phyloP scores from a whole-genome alignment of 768 basidiomycete genomes.

The Clavulina sp. region DNA sequence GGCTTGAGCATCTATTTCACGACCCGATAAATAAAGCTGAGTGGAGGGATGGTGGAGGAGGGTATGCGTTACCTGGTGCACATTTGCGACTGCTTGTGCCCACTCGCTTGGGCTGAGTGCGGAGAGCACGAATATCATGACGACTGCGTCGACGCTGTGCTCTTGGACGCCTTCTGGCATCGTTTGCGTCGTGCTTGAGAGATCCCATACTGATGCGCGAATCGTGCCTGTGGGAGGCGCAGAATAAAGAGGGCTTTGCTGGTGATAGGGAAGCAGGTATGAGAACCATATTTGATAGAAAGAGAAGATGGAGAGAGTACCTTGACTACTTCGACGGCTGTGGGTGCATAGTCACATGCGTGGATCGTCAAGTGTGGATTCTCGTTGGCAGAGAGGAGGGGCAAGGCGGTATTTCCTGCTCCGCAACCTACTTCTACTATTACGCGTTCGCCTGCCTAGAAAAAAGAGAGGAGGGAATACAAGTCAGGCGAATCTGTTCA shows the following conservation, averaged over 20 bases:
- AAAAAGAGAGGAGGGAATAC: slow-evolving; percentile 2
- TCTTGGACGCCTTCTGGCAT: slow-evolving; percentile 48
- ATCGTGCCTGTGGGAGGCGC: slow-evolving; percentile 53
- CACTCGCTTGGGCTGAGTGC: slow-evolving; percentile 91
- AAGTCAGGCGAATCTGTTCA: neutral
- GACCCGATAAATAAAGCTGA: neutral
- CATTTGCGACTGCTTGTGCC: slow-evolving; percentile 62
- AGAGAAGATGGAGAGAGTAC: slow-evolving; percentile 23
- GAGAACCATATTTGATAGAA: slow-evolving; percentile 1
- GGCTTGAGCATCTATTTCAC: slow-evolving; percentile 71
- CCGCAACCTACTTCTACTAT: slow-evolving; percentile 91
- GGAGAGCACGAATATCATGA: slow-evolving; percentile 88
- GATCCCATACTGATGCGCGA: slow-evolving; percentile 77
- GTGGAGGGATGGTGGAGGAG: too few species aligned
- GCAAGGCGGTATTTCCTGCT: slow-evolving; percentile 90
- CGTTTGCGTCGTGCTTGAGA: slow-evolving; percentile 37
- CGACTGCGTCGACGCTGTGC: slow-evolving; percentile 64
- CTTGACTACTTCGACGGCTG: slow-evolving; percentile 81
- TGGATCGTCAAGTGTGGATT: slow-evolving; percentile 59
- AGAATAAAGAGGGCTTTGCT: slow-evolving; percentile 59
- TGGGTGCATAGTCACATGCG: slow-evolving; percentile 82
- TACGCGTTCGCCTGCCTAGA: slow-evolving; percentile 60
- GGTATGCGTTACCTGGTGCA: slow-evolving; percentile 41
- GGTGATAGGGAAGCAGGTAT: neutral
- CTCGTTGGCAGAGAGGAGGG: slow-evolving; percentile 61